A percentile compares a stretch with the other conserved stretches of the same genome.
These are phyloP conservation scores for Saccharomyces hybrid DNA, from an alignment of 1,139 yeast species.

Conservation along the genomic window DNA sequence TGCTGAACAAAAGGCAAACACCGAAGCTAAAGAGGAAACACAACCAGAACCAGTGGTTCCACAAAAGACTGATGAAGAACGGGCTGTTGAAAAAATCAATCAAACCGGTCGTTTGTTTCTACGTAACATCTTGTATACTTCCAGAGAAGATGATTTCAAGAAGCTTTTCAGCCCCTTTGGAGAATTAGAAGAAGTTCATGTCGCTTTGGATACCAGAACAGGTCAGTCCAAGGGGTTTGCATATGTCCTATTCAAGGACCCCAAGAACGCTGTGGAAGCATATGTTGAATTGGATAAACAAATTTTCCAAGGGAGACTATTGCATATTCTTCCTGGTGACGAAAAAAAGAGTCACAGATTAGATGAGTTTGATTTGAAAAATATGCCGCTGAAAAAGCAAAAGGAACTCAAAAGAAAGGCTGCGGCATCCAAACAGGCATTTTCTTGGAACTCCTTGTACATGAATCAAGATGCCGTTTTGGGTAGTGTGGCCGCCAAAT, in stretches of 20 bases:
- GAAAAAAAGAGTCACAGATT: conserved; percentile 69
- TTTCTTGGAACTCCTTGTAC: conserved; percentile 91
- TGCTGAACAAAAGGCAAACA: conserved; percentile 9
- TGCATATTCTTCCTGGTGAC: conserved; percentile 84
- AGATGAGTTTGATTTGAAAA: conserved; percentile 85
- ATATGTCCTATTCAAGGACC: conserved; percentile 61
- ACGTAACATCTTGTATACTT: conserved; percentile 74
- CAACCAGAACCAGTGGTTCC: conserved; percentile 12
- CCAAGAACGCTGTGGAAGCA: conserved; percentile 71
- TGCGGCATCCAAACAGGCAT: conserved; percentile 76
- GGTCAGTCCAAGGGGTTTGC: conserved; percentile 93
- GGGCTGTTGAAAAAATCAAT: conserved; percentile 44
- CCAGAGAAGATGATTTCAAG: conserved; percentile 72
- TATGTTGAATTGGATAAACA: conserved; percentile 71
- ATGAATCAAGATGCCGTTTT: conserved; percentile 89
- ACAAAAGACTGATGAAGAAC: conserved; percentile 39
- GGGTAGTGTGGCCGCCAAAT: conserved; percentile 76
- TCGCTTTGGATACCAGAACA: conserved; percentile 85
- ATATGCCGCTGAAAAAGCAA: conserved; percentile 87
- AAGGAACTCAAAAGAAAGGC: conserved; percentile 74
- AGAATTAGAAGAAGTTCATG: conserved; percentile 67
- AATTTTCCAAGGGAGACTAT: conserved; percentile 87
- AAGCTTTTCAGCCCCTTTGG: conserved; percentile 44
- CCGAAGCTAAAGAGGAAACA: conserved; percentile 3
- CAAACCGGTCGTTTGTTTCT: conserved; percentile 79